Base-by-base conservation (phyloP, 108 stramenopile species). In the Mayamaea pseudoterrestris region DNA sequence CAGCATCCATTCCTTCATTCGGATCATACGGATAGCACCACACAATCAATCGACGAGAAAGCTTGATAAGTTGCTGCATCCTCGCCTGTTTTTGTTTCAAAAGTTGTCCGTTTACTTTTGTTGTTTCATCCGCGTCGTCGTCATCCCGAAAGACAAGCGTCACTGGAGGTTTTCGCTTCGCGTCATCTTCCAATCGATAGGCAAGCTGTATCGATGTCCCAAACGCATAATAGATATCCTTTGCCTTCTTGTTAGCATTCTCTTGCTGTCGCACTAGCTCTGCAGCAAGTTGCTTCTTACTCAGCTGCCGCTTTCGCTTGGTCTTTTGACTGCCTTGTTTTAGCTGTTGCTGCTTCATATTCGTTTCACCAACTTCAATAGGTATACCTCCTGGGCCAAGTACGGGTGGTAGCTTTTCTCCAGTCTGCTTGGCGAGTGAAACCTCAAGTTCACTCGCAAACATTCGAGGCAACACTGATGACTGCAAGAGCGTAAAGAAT, bases 181-280 rank as follows among this genome's bases (percentile, higher is more conserved):
- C n/a, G n/a, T n/a, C n/a, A n/a, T n/a, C 16, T 8, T 9, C 16
- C 41, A 43, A 18, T 1, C 53, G 45, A 50, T 60, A 67, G n/a
- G 66, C 58, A 20, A 67, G 27, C 35, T 60, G 59, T 3, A 67
- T 45, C 27, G 44, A 20, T 23, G 51, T 50, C 9, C 66, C 66
- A 45, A 67, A 60, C 9, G 66, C 53, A 36, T 44, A 67, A 34
- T 55, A 60, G 13, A 67, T 47, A 27, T 67, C 66, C n/a, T n/a
- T n/a, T n/a, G n/a, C n/a, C n/a, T n/a, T n/a, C 47, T 67, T 67
- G 1, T 30, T 41, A 1, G 42, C 27, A 23, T 50, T 20, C 12
- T 47, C 27, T 28, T 40, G 25, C 17, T 53, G 34, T 0, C 24
- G 28, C 12, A 31, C 20, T 2, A 6, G 12, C 32, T 34, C 32